Evolutionary conservation across 352 stramenopile genomes (phyloP), one percentile per base, ranked within the genome.

Genomic region (Phytophthora cryptogea): DNA sequence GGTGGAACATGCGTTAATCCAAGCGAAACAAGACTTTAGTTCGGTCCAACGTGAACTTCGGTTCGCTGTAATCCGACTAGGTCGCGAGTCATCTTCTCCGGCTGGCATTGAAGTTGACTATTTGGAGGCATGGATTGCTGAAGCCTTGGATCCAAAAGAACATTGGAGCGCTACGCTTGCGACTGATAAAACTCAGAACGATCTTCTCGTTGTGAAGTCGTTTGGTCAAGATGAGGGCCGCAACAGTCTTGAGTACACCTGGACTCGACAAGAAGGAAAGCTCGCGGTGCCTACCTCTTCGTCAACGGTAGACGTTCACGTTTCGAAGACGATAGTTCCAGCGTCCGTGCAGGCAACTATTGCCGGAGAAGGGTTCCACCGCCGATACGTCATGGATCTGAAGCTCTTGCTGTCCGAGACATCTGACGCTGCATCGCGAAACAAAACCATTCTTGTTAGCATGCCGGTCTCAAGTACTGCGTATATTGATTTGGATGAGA

Each of bases 401-500:
- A 41, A 74, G 33, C 8, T 77, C 5, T 42, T 64, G 28, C 52
- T 73, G 8, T 13, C 41, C 11, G n/a, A 44, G 7, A 31, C 43
- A 14, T 74, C 54, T 23, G 33, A 41, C 1, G 17, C 47, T 20
- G 16, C 41, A 11, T 41, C 33, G 11, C 10, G 27, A 2, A 32
- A 59, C 51, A 66, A 68, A 48, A 55, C 36, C 17, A 57, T 84
- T 41, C 35, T 86, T 10, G n/a, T 84, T 28, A 66, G 51, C 28
- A 48, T 83, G 4, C 72, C 74, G 11, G 53, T 86, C 32, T 69
- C 69, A 6, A 76, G 57, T 10, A 74, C 63, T 48, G 56, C 76
- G 6, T 86, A 86, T 50, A 61, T 76, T 10, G 77, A 86, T 27
- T 65, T 86, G 61, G 77, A 86, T 30, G 77, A 86, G 37, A 70